Evolutionary conservation across 2,329 filamentous ascomycete species (phyloP), one percentile per base, ranked within the genome.

Genomic region (Penicillium sp.): DNA sequence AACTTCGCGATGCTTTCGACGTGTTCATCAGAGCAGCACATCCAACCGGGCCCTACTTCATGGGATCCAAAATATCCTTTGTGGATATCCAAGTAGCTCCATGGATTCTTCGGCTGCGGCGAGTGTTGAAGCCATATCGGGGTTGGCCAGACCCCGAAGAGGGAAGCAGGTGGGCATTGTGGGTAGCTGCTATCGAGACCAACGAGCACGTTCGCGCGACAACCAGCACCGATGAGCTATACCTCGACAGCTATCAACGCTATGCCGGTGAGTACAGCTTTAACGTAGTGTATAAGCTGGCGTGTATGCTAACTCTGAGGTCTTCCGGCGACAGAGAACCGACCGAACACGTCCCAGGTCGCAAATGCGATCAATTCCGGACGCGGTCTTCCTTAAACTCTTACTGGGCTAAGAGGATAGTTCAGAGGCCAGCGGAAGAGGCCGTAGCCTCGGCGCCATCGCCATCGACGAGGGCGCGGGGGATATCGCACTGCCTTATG

Each of bases 61-160:
- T 81, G 61, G 85, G 85, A 7, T 61, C 70, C 0, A 63, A 78
- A 1, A 76, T 87, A 51, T 80, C 78, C 0, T 86, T 91, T 51
- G 89, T 92, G 0, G 89, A 92, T 61, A 80, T 91, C 14, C 87
- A 91, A 65, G 81, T 91, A 42, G 89, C 89, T 1, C 90, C 90
- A 0, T 92, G 90, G 81, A 81, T 90, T 13, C 68, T 92, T 16
- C 81, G 90, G 1, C 75, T 92, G 55, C 79, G 82, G n/a, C 82
- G 84, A 2, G 83, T 91, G 16, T 74, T 90, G 29, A 80, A 83
- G 46, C 83, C 85, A 14, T 86, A 88, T 59, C 78, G 86, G 18
- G 83, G 82, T 19, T 91, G 88, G 86, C 81, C 83, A 1, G 83
- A 85, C 21, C 82, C 86, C 0, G 81, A 86, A 58, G 78, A 81